Percentiles rank a stretch among this genome's conserved stretches.
phyloP scores from a whole-genome alignment of 2,329 filamentous ascomycete species.

The Fusarium sp. region DNA sequence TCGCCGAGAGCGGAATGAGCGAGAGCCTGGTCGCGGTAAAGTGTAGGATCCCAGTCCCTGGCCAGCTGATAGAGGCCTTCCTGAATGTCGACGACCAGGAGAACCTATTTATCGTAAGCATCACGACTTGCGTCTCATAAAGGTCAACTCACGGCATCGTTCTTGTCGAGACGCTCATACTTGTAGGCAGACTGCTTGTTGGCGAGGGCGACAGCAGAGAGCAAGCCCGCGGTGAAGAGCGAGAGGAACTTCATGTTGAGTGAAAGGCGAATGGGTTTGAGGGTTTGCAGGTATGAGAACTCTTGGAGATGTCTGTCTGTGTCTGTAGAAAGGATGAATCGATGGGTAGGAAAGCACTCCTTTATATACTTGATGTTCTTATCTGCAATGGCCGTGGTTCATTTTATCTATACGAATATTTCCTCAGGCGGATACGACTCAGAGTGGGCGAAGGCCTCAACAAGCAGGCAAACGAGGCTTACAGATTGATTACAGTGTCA shows the following conservation, averaged over 20 bases:
- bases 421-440: background rate
- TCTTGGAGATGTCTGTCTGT: constrained; percentile 24
- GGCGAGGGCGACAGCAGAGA: constrained; percentile 33
- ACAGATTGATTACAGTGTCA: too few species aligned
- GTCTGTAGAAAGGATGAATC: background rate
- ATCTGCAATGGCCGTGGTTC: background rate
- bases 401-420: background rate
- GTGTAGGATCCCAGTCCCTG: constrained; percentile 75
- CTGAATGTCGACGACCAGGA: constrained; percentile 57
- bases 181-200: constrained; percentile 27
- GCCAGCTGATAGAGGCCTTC: constrained; percentile 60
- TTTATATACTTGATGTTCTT: constrained; percentile 24
- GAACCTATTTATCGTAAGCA: constrained; percentile 41
- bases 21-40: constrained; percentile 77
- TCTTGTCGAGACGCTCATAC: constrained; percentile 49
- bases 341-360: background rate
- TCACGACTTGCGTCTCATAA: accelerated
- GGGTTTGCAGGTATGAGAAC: constrained; percentile 1
- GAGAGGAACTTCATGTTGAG: constrained; percentile 42
- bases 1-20: constrained; percentile 77
- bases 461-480: too few species aligned
- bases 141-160: constrained; percentile 42
- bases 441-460: too few species aligned
- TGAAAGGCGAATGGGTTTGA: background rate
- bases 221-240: constrained; percentile 32